These are phyloP conservation scores for Podaxis sp. DNA, from an alignment of 768 basidiomycete genomes.

Conservation along the genomic window DNA sequence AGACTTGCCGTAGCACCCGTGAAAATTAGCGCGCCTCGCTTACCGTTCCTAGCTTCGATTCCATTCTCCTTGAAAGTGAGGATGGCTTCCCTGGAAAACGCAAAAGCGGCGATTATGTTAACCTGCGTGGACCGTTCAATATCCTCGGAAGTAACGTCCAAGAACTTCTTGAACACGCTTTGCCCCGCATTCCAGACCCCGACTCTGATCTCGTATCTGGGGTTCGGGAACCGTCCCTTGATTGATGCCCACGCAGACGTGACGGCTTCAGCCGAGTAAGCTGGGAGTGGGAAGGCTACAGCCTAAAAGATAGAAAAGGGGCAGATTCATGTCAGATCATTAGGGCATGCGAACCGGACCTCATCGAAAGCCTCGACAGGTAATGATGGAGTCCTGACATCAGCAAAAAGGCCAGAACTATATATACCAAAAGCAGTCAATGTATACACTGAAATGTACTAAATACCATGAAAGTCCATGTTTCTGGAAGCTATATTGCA, in stretches of 20 bases:
- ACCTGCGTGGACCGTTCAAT: slow-evolving; percentile 49
- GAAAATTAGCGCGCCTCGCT: slow-evolving; percentile 65
- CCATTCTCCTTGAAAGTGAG: slow-evolving; percentile 60
- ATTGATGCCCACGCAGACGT: slow-evolving; percentile 47
- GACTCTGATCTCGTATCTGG: slow-evolving; percentile 52
- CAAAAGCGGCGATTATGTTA: slow-evolving; percentile 58
- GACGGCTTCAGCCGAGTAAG: slow-evolving; percentile 52
- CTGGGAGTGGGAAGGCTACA: slow-evolving; percentile 50
- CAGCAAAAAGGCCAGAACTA: too few relatives aligned
- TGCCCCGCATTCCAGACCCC: slow-evolving; percentile 65
- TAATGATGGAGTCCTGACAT: too few relatives aligned
- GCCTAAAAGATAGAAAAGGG: slow-evolving; percentile 39
- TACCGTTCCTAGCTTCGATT: slow-evolving; percentile 43
- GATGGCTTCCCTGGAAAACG: slow-evolving; percentile 62
- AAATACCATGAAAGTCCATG: too few relatives aligned
- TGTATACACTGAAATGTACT: too few relatives aligned
- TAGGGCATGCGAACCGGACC: not conserved
- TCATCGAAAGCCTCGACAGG: too few relatives aligned
- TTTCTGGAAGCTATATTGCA: too few relatives aligned
- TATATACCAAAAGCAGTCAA: too few relatives aligned
- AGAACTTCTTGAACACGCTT: slow-evolving; percentile 64
- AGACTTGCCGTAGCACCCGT: slow-evolving; percentile 71
- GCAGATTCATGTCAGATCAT: not conserved
- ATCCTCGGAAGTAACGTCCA: slow-evolving; percentile 60
- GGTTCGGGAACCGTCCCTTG: slow-evolving; percentile 44